A percentile compares a stretch with the other conserved stretches of the same genome.
These are phyloP conservation scores for Lipomyces starkeyi DNA, from an alignment of 805 yeast species.

Conservation along the genomic window DNA sequence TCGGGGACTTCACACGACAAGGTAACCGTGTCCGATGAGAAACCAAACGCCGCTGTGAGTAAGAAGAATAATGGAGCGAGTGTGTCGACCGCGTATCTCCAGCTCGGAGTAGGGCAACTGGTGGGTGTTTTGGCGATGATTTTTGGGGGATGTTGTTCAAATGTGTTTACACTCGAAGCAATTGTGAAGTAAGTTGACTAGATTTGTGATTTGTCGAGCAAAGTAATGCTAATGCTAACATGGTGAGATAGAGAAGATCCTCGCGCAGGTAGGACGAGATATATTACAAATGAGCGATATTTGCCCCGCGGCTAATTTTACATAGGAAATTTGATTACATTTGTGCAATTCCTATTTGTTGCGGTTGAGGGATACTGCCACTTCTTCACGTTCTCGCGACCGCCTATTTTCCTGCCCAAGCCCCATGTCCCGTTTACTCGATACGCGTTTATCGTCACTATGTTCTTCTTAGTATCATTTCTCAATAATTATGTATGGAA, in stretches of 20 bases:
- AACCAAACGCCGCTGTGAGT: not conserved
- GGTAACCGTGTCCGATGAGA: not conserved
- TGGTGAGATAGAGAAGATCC: slow-evolving; percentile 27
- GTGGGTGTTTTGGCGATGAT: slow-evolving; percentile 48
- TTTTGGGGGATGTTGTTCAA: slow-evolving; percentile 77
- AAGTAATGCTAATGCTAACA: not conserved
- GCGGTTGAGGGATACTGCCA: slow-evolving; percentile 52
- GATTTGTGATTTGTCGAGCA: slow-evolving; percentile 1
- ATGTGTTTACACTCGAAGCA: slow-evolving; percentile 66
- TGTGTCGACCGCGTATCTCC: slow-evolving; percentile 3
- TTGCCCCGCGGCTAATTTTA: slow-evolving; percentile 7
- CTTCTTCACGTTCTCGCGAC: slow-evolving; percentile 46
- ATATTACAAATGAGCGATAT: not conserved
- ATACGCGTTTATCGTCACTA: slow-evolving; percentile 55
- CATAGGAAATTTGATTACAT: slow-evolving; percentile 62
- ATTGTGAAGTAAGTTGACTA: slow-evolving; percentile 48
- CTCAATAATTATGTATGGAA: slow-evolving; percentile 65
- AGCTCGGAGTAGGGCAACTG: slow-evolving; percentile 37
- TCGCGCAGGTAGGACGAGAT: slow-evolving; percentile 22
- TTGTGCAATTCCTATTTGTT: slow-evolving; percentile 60
- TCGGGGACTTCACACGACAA: not conserved
- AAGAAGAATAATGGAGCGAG: not conserved
- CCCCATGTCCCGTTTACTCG: slow-evolving; percentile 45
- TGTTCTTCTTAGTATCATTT: slow-evolving; percentile 59
- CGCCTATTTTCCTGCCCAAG: slow-evolving; percentile 46